Conservation (phyloP, 1,139 yeast species). For the Hansenula sp. region DNA sequence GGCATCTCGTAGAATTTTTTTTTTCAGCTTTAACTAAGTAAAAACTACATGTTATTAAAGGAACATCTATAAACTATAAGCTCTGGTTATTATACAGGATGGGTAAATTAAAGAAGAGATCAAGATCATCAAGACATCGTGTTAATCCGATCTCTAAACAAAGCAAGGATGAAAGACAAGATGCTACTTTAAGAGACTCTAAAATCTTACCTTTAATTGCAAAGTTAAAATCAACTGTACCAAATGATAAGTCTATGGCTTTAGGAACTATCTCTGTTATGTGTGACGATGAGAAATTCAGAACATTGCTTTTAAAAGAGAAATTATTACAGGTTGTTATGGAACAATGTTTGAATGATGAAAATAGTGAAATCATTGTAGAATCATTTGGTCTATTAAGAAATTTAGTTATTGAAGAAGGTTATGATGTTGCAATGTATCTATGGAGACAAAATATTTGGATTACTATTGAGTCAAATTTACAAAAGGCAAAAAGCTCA, state of each 20-base stretch:
- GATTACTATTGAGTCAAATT: constrained; percentile 48
- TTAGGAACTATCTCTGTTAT: constrained; percentile 67
- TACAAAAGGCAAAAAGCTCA: constrained; percentile 46
- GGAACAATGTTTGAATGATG: constrained; percentile 62
- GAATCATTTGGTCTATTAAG: constrained; percentile 79
- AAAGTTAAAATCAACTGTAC: constrained; percentile 55
- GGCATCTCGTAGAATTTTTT: constrained; percentile 1
- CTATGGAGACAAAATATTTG: constrained; percentile 79
- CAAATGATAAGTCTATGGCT: constrained; percentile 78
- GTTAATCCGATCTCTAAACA: constrained; percentile 35
- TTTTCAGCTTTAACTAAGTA: neutral
- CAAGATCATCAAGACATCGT: constrained; percentile 54
- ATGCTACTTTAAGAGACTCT: constrained; percentile 44
- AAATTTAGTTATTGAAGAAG: constrained; percentile 80
- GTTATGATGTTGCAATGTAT: constrained; percentile 74
- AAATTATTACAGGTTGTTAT: constrained; percentile 59
- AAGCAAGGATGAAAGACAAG: constrained; percentile 34
- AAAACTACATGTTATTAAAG: neutral
- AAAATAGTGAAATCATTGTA: constrained; percentile 68
- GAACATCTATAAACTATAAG: too few relatives aligned
- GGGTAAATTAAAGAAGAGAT: constrained; percentile 76
- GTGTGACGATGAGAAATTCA: constrained; percentile 62
- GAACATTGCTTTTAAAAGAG: constrained; percentile 65
- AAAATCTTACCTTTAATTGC: constrained; percentile 66
- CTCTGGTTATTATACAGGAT: constrained; percentile 29